Evolutionary conservation across 139 green algal species (phyloP).

Genomic region (Chlamydomonas schloesseri): DNA sequence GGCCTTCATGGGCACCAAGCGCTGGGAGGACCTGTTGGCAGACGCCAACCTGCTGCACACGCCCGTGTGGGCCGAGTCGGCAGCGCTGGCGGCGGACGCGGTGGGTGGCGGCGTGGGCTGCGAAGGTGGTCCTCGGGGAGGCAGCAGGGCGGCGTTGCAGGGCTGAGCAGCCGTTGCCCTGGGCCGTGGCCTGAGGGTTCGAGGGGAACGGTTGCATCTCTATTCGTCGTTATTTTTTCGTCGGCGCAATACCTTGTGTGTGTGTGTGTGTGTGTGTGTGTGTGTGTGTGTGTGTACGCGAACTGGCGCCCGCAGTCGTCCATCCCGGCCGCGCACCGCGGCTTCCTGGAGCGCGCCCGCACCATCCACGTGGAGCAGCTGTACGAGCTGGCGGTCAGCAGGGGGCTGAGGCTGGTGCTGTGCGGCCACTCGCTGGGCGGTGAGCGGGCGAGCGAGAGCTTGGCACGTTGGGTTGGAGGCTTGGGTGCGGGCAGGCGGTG

Average conservation of each 20-base stretch:
- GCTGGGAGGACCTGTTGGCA: conserved; percentile 62
- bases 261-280: too few relatives aligned
- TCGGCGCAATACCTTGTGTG: too few relatives aligned
- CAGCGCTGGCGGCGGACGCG: conserved; percentile 22
- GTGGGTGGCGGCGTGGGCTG: too few relatives aligned
- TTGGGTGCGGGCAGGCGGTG: neutral
- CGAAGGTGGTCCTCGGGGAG: conserved; percentile 21
- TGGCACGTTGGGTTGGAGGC: neutral
- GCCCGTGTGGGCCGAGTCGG: conserved; percentile 65
- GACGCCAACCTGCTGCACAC: conserved; percentile 63
- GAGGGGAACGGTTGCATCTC: too few relatives aligned
- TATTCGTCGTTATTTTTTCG: too few relatives aligned
- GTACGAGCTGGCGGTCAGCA: conserved; percentile 61
- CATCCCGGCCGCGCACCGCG: conserved; percentile 65
- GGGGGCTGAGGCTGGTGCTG: conserved; percentile 72
- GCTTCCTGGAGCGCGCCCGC: conserved; percentile 72
- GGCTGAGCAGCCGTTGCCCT: too few relatives aligned
- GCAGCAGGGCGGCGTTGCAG: neutral
- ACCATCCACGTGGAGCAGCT: conserved; percentile 69
- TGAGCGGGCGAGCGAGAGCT: neutral
- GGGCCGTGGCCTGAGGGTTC: too few relatives aligned
- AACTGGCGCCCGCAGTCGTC: neutral
- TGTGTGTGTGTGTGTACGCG: too few relatives aligned
- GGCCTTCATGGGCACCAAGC: conserved; percentile 83
- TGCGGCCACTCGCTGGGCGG: conserved; percentile 75